Evolutionary conservation across 176 grass and related monocot genomes (phyloP), one percentile per base, ranked within the genome.

Genomic region (Avena sativa): DNA sequence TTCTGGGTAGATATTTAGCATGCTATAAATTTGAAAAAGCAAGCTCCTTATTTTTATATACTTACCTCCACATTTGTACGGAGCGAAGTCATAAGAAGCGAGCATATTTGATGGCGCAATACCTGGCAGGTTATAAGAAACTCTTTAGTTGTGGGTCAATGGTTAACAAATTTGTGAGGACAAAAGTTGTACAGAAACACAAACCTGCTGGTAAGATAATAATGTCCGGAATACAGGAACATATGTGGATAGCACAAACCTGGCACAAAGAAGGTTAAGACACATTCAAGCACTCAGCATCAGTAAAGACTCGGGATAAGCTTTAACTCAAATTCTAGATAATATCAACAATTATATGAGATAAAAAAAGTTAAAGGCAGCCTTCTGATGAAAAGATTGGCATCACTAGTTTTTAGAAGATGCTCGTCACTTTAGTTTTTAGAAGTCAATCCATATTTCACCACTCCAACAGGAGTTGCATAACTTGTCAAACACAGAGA

Each of bases 41-140:
- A 55, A 84, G 50, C 4, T 74, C 13, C 12, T 85, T 19, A 81
- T 81, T 83, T 81, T 69, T 60, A 77, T 67, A 38, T 64, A 88
- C 74, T 57, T 94, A 98, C 96, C 89, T 98, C 96, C 48, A 89
- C 88, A 85, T 98, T 98, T 26, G 93, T 98, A 80, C 96, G 90
- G 74, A 98, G 90, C 10, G 96, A 98, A 86, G 93, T 98, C 96
- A 98, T 98, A 81, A 98, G 93, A 88, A 98, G 96, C 15, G 93
- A 98, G 76, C 96, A 98, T 88, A 96, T 96, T 89, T 96, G 96
- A 88, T 96, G 92, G 48, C 93, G 90, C 74, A 98, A 86, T 56
- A 98, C 93, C 96, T 98, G 84, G 73, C 44, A 84, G 51, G 66
- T 93, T 88, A 81, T 79, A 86, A 91, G 77, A 68, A 21, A 46